Evolutionary conservation across 139 green algal species (phyloP).

Genomic region (Chlorella sp.): DNA sequence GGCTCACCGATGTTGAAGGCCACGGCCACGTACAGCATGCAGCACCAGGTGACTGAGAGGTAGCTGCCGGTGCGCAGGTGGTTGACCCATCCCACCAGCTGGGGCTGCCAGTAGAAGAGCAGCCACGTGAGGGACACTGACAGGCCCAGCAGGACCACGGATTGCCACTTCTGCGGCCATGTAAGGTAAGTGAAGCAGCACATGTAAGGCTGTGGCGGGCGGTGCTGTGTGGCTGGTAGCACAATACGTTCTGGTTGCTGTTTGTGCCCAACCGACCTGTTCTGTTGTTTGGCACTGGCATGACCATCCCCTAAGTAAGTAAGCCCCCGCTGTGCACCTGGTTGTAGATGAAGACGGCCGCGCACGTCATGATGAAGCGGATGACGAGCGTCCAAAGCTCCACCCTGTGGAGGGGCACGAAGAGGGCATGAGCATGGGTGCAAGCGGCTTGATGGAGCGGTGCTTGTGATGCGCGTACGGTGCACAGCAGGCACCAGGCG

Average conservation of each 20-base stretch:
- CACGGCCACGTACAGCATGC: neutral
- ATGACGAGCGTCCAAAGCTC: slow-evolving; percentile 1
- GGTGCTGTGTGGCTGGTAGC: too few relatives aligned
- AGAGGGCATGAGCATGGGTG: too few relatives aligned
- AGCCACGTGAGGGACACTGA: neutral
- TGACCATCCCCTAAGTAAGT: too few relatives aligned
- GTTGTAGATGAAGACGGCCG: neutral
- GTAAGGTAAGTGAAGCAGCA: too few relatives aligned
- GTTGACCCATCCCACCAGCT: slow-evolving; percentile 8
- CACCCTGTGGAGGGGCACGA: neutral
- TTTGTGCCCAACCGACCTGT: too few relatives aligned
- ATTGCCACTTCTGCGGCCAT: slow-evolving; percentile 2
- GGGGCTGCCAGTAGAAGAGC: slow-evolving; percentile 5
- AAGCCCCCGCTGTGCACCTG: too few relatives aligned
- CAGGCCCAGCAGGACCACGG: neutral
- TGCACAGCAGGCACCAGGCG: too few relatives aligned
- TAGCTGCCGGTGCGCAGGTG: slow-evolving; percentile 1
- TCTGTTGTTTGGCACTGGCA: too few relatives aligned
- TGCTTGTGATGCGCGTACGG: too few relatives aligned
- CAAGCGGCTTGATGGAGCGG: too few relatives aligned
- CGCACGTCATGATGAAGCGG: slow-evolving; percentile 1
- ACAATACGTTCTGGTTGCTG: too few relatives aligned
- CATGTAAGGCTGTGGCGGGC: too few relatives aligned
- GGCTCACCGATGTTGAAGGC: slow-evolving; percentile 6
- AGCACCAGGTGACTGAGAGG: neutral